Percentiles rank a stretch among this genome's conserved stretches.
phyloP scores from a whole-genome alignment of 208 protist genomes.

The Leishmania gerbilli region DNA sequence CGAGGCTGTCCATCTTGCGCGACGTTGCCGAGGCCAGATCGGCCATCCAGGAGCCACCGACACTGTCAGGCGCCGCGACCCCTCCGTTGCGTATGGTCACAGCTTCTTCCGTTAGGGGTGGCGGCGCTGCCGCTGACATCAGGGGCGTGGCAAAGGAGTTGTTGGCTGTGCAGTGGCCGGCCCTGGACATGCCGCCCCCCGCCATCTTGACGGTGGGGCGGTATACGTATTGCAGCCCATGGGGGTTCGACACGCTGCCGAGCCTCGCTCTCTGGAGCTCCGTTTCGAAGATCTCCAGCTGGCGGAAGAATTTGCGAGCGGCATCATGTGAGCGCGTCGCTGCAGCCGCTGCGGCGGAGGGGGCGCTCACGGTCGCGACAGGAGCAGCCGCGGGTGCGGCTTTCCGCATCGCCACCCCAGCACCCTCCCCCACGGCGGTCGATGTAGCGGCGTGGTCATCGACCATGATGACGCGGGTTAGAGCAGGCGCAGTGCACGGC shows the following conservation, averaged over 20 bases:
- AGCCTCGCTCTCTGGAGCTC: slow-evolving; percentile 12
- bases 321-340: slow-evolving; percentile 7
- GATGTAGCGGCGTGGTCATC: neutral
- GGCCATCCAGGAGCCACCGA: neutral
- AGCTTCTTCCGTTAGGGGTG: neutral
- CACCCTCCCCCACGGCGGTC: neutral
- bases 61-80: neutral
- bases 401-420: slow-evolving; percentile 2
- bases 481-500: slow-evolving; percentile 14
- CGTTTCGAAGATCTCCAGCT: slow-evolving; percentile 27
- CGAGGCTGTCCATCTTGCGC: neutral
- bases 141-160: slow-evolving; percentile 14
- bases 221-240: slow-evolving; percentile 17
- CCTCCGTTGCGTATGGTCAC: neutral
- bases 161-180: neutral
- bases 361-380: neutral
- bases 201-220: slow-evolving; percentile 29
- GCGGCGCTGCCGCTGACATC: neutral
- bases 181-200: neutral
- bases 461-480: slow-evolving; percentile 22
- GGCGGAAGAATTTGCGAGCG: slow-evolving; percentile 23
- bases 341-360: neutral
- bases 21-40: neutral
- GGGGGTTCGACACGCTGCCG: slow-evolving; percentile 12
- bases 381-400: neutral